Percentiles rank a stretch among this genome's conserved stretches.
Evolutionary conservation across 495 filamentous ascomycete species (phyloP).

Genomic region (Tuber borchii): DNA sequence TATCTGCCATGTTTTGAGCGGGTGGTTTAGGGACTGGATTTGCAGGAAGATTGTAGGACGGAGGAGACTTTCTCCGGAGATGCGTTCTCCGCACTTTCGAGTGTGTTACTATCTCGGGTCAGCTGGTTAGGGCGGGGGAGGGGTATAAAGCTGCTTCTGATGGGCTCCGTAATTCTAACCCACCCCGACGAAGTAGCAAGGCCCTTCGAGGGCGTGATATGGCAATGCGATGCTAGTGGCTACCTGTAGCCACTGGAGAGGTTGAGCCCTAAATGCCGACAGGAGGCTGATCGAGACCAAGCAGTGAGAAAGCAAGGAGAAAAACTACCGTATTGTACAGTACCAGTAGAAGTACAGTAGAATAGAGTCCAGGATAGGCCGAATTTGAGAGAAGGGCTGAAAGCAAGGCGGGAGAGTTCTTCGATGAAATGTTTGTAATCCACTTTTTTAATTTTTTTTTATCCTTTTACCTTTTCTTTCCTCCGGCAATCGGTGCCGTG

Average conservation of each 20-base stretch:
- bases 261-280: background rate
- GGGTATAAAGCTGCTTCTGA: background rate
- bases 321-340: background rate
- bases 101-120: background rate
- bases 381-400: background rate
- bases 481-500: background rate
- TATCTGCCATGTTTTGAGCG: background rate
- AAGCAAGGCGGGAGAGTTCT: background rate
- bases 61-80: constrained; percentile 4
- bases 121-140: background rate
- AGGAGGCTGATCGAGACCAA: background rate
- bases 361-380: background rate
- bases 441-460: background rate
- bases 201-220: background rate
- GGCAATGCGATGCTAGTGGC: background rate
- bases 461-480: background rate
- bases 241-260: background rate
- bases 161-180: background rate
- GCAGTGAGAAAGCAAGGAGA: background rate
- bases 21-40: background rate
- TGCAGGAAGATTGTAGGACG: background rate
- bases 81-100: background rate
- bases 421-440: background rate
- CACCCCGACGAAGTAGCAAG: background rate
- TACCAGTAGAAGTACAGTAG: background rate